Percentiles rank a stretch among this genome's conserved stretches.
These are phyloP conservation scores for Penicillium sumatraense DNA, from an alignment of 2,329 filamentous ascomycete genomes.

Conservation along the genomic window DNA sequence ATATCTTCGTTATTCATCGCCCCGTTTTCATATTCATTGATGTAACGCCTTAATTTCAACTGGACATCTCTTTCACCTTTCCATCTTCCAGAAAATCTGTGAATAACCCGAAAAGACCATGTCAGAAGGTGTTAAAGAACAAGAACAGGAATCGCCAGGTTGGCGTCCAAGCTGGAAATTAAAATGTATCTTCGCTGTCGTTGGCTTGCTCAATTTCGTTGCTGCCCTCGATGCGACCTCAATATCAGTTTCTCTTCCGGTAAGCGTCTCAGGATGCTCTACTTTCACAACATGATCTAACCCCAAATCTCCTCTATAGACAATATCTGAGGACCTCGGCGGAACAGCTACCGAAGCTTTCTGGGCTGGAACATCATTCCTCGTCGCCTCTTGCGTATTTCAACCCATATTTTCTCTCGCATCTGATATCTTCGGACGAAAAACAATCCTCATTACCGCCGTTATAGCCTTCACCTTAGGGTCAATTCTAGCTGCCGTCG, in stretches of 20 bases:
- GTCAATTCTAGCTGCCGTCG: slow-evolving; percentile 12
- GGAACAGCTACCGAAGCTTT: slow-evolving; percentile 19
- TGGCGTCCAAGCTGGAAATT: slow-evolving; percentile 13
- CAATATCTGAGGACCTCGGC: slow-evolving; percentile 10
- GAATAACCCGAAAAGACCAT: neutral
- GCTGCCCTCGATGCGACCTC: slow-evolving; percentile 17
- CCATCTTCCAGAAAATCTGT: no score
- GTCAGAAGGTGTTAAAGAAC: neutral
- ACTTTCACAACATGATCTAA: neutral
- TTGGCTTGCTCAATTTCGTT: slow-evolving; percentile 14
- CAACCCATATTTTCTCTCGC: slow-evolving; percentile 13
- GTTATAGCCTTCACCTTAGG: slow-evolving; percentile 11
- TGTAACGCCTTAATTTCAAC: no score
- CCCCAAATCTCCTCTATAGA: neutral
- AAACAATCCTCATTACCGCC: slow-evolving; percentile 7
- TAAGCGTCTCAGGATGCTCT: neutral
- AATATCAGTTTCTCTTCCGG: slow-evolving; percentile 16
- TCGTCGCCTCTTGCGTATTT: slow-evolving; percentile 16
- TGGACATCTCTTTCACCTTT: no score
- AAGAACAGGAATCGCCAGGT: neutral
- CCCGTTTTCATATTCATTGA: neutral
- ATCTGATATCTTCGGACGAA: slow-evolving; percentile 19
- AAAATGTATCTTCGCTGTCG: slow-evolving; percentile 16
- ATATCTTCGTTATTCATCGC: neutral
- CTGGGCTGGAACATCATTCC: slow-evolving; percentile 19